phyloP scores from a whole-genome alignment of 2,329 filamentous ascomycete species.

The Fusarium keratoplasticum region DNA sequence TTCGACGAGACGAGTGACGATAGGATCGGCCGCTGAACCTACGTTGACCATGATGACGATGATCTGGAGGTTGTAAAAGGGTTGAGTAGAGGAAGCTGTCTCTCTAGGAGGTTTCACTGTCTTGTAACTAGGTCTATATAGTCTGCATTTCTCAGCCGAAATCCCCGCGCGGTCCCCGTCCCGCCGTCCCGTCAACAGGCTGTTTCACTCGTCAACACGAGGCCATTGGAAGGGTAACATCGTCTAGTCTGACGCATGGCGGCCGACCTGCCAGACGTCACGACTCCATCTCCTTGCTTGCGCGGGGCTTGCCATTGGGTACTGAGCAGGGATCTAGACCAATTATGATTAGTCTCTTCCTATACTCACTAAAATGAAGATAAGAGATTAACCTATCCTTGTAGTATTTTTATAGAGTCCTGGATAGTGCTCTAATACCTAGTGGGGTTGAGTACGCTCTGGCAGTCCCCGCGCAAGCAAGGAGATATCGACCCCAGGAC shows the following conservation, averaged over 20 bases:
- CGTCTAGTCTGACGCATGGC: neutral
- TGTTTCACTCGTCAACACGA: neutral
- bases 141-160: neutral
- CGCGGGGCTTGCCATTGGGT: too few relatives aligned
- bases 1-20: conserved; percentile 48
- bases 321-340: neutral
- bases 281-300: neutral
- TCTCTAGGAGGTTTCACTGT: neutral
- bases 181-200: neutral
- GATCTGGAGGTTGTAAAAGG: neutral
- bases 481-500: neutral
- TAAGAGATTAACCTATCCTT: neutral
- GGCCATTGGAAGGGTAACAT: neutral
- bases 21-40: conserved; percentile 32
- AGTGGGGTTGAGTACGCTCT: neutral
- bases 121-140: neutral
- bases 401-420: neutral
- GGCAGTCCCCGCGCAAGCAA: too few relatives aligned
- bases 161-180: neutral
- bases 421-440: neutral
- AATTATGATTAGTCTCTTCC: neutral
- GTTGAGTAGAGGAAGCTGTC: neutral
- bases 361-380: neutral
- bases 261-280: neutral
- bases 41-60: conserved; percentile 34